phyloP scores from a whole-genome alignment of 441 rosid genomes.

The Pelargonium fulgidum region DNA sequence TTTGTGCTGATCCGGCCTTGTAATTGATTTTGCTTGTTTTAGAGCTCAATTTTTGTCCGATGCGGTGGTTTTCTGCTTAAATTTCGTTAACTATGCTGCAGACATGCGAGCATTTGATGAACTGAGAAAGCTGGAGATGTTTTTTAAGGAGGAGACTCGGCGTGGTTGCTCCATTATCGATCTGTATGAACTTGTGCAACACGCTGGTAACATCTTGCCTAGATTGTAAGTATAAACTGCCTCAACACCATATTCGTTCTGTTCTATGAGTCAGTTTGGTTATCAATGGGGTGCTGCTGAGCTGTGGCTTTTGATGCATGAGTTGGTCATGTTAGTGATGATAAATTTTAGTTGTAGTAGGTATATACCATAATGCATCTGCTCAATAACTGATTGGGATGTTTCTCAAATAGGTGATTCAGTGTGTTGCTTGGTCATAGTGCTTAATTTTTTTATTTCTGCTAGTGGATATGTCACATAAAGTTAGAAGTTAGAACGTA shows the following conservation, averaged over 20 bases:
- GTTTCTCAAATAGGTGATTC: background rate
- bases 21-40: slow-evolving; percentile 8
- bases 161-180: slow-evolving; percentile 94
- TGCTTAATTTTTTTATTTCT: background rate
- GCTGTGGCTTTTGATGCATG: background rate
- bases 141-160: slow-evolving; percentile 86
- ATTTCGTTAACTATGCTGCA: slow-evolving; percentile 22
- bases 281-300: background rate
- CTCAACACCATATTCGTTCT: slow-evolving; percentile 5
- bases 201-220: slow-evolving; percentile 96
- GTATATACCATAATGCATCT: background rate
- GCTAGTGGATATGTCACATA: background rate
- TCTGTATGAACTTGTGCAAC: slow-evolving; percentile 93
- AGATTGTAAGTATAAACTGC: slow-evolving; percentile 56
- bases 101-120: slow-evolving; percentile 99
- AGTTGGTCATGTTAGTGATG: background rate
- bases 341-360: background rate
- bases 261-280: background rate
- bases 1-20: slow-evolving; percentile 16
- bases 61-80: slow-evolving; percentile 7
- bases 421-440: background rate
- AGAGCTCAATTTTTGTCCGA: background rate
- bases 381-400: background rate
- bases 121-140: slow-evolving; percentile 84
- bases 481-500: background rate